These are phyloP conservation scores for Solanum paucissectum DNA, from an alignment of 257 asterid genomes.

Conservation along the genomic window DNA sequence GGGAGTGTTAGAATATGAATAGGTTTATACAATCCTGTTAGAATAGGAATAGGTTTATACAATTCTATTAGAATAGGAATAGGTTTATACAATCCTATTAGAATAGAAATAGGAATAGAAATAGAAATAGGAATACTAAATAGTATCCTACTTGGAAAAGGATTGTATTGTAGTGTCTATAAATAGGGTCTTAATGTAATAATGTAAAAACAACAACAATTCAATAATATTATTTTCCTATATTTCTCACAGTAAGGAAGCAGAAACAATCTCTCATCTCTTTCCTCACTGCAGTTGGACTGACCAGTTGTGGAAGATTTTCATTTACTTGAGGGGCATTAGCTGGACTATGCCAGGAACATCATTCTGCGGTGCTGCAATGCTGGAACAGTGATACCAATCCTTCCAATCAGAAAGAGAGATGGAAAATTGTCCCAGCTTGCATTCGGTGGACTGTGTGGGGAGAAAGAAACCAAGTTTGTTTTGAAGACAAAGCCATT, in stretches of 20 bases:
- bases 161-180: too few relatives aligned
- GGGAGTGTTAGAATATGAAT: too few relatives aligned
- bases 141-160: too few relatives aligned
- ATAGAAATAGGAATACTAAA: too few relatives aligned
- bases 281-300: background rate
- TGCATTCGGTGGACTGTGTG: background rate
- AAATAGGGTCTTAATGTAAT: too few relatives aligned
- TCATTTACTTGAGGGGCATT: background rate
- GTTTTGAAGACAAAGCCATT: background rate
- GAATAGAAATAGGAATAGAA: too few relatives aligned
- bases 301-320: background rate
- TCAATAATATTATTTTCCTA: too few relatives aligned
- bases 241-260: background rate
- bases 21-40: too few relatives aligned
- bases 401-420: background rate
- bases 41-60: too few relatives aligned
- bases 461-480: background rate
- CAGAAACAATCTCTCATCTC: background rate
- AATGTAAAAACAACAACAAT: too few relatives aligned
- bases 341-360: background rate
- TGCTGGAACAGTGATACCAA: background rate
- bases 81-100: too few relatives aligned
- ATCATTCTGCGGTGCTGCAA: background rate
- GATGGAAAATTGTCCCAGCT: background rate
- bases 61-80: too few relatives aligned